These are phyloP conservation scores for Haplosporangium sp. DNA, from an alignment of 371 early-diverging fungal species.

Conservation along the genomic window DNA sequence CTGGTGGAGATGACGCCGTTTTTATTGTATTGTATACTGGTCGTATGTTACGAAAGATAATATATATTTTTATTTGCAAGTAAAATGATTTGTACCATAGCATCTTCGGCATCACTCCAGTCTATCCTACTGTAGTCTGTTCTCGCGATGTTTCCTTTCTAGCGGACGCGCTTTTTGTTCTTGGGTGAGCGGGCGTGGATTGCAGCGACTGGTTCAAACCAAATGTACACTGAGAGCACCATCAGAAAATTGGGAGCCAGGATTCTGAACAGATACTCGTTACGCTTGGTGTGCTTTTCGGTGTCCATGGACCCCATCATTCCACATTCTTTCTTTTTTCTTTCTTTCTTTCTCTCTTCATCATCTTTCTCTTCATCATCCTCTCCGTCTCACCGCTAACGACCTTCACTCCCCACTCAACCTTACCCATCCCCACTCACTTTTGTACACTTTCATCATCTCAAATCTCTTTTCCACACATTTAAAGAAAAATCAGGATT, in stretches of 20 bases:
- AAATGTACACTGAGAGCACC: too few species aligned
- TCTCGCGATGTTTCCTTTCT: too few species aligned
- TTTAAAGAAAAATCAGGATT: too few species aligned
- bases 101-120: too few species aligned
- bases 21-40: background rate
- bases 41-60: background rate
- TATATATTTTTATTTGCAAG: background rate
- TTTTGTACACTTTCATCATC: background rate
- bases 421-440: background rate
- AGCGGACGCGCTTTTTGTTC: too few species aligned
- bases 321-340: background rate
- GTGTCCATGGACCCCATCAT: background rate
- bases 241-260: background rate
- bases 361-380: background rate
- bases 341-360: constrained; percentile 1
- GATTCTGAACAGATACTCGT: background rate
- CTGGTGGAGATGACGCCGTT: background rate
- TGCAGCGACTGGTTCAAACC: background rate
- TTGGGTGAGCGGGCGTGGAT: background rate
- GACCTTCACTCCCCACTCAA: background rate
- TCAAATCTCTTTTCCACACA: background rate
- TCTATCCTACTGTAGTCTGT: background rate
- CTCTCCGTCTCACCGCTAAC: background rate
- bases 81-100: too few species aligned
- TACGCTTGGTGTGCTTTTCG: background rate